phyloP scores from a whole-genome alignment of 2,329 filamentous ascomycete genomes.

The Helminthosporium solani region DNA sequence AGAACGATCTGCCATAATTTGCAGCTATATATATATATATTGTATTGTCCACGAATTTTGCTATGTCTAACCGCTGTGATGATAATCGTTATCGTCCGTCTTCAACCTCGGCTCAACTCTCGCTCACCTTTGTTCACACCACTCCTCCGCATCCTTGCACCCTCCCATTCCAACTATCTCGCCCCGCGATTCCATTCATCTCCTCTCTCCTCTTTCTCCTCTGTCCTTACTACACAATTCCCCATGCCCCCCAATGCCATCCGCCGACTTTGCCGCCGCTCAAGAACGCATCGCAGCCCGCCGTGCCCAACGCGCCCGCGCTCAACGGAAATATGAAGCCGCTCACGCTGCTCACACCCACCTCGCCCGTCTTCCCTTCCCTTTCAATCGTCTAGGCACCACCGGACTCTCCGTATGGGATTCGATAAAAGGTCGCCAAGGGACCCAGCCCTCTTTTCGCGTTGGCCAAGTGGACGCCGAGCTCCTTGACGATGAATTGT shows the following conservation, averaged over 20 bases:
- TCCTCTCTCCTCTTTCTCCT: no score
- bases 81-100: no score
- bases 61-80: no score
- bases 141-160: no score
- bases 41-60: no score
- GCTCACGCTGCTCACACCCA: slow-evolving; percentile 45
- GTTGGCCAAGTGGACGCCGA: slow-evolving; percentile 97
- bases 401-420: slow-evolving; percentile 64
- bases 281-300: slow-evolving; percentile 83
- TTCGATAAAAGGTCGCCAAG: slow-evolving; percentile 69
- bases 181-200: background rate
- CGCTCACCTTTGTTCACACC: slow-evolving; percentile 14
- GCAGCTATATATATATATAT: no score
- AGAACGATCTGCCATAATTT: no score
- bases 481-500: slow-evolving; percentile 87
- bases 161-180: slow-evolving; percentile 1
- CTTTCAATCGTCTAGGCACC: slow-evolving; percentile 60
- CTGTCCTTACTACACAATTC: no score
- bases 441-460: slow-evolving; percentile 81
- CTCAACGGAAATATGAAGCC: slow-evolving; percentile 52
- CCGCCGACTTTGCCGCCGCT: slow-evolving; percentile 78
- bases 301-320: slow-evolving; percentile 71
- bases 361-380: slow-evolving; percentile 48
- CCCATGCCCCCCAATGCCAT: slow-evolving; percentile 37
- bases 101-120: slow-evolving; percentile 32